Base-by-base conservation (phyloP, 202 grass and related monocot genomes). In the Brachypodium distachyon region DNA sequence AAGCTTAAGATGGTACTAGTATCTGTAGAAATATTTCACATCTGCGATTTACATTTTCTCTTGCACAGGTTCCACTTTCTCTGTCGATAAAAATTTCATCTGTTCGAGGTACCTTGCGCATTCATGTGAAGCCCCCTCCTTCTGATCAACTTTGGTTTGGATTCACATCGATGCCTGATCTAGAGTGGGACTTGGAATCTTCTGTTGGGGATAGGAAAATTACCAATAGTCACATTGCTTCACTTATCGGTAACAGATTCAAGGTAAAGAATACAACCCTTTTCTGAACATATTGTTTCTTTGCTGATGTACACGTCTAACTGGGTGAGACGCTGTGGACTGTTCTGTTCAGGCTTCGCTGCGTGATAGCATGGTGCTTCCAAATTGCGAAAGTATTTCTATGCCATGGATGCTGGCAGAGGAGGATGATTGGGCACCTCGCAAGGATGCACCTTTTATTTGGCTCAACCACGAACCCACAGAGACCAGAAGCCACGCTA, bases 131-230 rank as follows among this genome's bases (percentile, higher is more conserved):
- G 77, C 87, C 91, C 11, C 95, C 95, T 77, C 91, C 95, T 55
- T 92, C 91, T 41, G 95, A 98, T 88, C 91, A 90, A 68, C 83
- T 98, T 42, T 98, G 95, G 95, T 92, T 84, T 57, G 95, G 95
- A 46, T 98, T 95, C 82, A 86, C 87, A 38, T 83, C 80, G 13
- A 98, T 94, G 87, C 95, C 95, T 70, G 89, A 98, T 69, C 75
- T 98, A 70, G 85, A 94, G 59, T 98, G 89, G 95, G 88, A 92
- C 66, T 76, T 98, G 77, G 95, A 98, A 77, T 92, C 95, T 65
- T 92, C 89, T 36, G 76, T 98, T 53, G 95, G 91, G 7, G 95
- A 98, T 47, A 88, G 84, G 34, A 98, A 88, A 92, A 78, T 98
- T 29, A 83, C 85, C 57, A 90, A 77, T 29, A 92, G 67, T 67